Evolutionary conservation across 495 filamentous ascomycete genomes (phyloP), one percentile per base, ranked within the genome.

Genomic region (Chlorociboria aeruginascens): DNA sequence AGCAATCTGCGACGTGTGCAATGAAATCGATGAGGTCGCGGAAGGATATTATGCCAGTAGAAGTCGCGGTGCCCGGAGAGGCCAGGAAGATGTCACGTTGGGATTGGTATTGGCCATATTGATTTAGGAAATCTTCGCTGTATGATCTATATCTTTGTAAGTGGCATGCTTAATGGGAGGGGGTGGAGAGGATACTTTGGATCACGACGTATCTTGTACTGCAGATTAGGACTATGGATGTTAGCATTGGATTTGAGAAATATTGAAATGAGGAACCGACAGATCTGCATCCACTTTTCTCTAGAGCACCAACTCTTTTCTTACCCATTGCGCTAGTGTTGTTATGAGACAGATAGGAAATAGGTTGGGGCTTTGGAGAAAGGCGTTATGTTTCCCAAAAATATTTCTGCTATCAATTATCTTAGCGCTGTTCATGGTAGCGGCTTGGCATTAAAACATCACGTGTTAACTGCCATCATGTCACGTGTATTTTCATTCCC

Each of bases 241-340:
- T 62, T 43, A 56, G 37, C 40, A 45, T 44, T 30, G 13, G 17
- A 49, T 30, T 31, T 25, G 40, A 25, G 28, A 33, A 33, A 47
- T 49, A 58, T 40, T 49, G 32, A 42, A 37, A 16, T 16, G 17
- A 37, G 20, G 10, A 32, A 54, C 76, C 57, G 50, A 84, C 74
- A 95, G 62, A 62, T 95, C 88, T 29, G 87, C 89, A 58, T 96
- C 89, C 55, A 93, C 80, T 74, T 96, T 96, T 96, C 68, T 96
- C 89, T 59, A 95, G 76, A 35, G 89, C 89, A 31, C 83, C 85
- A 34, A 94, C 69, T 68, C 89, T 90, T 64, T 87, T 76, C 62
- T 95, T 95, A 33, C 75, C 78, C 82, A 87, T 89, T 44, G 58
- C 69, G 45, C 49, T 8, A 32, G 29, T 41, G 36, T 25, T 25